phyloP scores from a whole-genome alignment of 495 filamentous ascomycete species.

The Xylaria sp. region DNA sequence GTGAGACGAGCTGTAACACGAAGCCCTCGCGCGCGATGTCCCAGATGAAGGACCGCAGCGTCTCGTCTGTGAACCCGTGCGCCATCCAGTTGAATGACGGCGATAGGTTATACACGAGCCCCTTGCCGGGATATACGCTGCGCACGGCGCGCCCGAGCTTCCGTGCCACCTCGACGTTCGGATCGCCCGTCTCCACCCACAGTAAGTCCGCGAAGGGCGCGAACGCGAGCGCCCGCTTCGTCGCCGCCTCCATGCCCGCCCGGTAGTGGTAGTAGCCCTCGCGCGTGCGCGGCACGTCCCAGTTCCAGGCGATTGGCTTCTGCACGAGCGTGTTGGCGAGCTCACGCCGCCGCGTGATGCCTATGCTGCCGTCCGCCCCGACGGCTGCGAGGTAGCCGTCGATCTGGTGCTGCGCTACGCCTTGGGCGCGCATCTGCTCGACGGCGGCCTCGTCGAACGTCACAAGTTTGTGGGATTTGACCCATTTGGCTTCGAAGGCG shows the following conservation, averaged over 20 bases:
- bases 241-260: slow-evolving; percentile 85
- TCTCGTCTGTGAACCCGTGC: slow-evolving; percentile 83
- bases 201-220: slow-evolving; percentile 93
- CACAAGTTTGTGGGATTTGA: slow-evolving; percentile 82
- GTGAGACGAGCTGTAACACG: slow-evolving; percentile 88
- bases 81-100: slow-evolving; percentile 99
- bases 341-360: slow-evolving; percentile 75
- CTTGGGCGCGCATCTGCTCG: slow-evolving; percentile 70
- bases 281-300: slow-evolving; percentile 90
- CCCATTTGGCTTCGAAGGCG: slow-evolving; percentile 85
- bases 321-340: slow-evolving; percentile 69
- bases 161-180: slow-evolving; percentile 75
- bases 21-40: slow-evolving; percentile 94
- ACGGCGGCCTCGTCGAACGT: slow-evolving; percentile 92
- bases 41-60: slow-evolving; percentile 90
- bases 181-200: slow-evolving; percentile 95
- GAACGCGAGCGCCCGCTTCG: slow-evolving; percentile 90
- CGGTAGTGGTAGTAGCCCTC: slow-evolving; percentile 97
- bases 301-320: slow-evolving; percentile 77
- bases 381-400: slow-evolving; percentile 68
- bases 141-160: slow-evolving; percentile 80
- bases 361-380: slow-evolving; percentile 69
- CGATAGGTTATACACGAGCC: slow-evolving; percentile 92
- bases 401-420: slow-evolving; percentile 65
- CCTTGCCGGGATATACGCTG: slow-evolving; percentile 71